Evolutionary conservation across 306 rosid species (phyloP).

Genomic region (Cicer judaicum): DNA sequence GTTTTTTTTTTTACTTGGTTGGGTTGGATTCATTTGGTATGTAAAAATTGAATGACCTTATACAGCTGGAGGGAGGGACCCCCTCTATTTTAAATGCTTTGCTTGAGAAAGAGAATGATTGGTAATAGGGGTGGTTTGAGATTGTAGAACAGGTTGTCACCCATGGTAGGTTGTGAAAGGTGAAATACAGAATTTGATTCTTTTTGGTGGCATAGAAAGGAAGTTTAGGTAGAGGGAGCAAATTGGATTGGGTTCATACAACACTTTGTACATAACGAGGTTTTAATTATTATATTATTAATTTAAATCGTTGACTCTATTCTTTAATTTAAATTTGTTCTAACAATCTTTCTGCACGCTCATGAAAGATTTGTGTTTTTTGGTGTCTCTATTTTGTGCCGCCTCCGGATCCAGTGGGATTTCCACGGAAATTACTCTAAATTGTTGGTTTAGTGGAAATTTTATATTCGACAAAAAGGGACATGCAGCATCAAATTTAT

Average conservation of each 20-base stretch:
- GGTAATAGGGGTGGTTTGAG: conserved; percentile 37
- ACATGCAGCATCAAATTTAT: no score
- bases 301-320: conserved; percentile 53
- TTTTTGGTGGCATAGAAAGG: conserved; percentile 41
- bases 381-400: conserved; percentile 7
- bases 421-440: not conserved
- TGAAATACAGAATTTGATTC: conserved; percentile 35
- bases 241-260: conserved; percentile 46
- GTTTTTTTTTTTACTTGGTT: conserved; percentile 51
- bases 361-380: conserved; percentile 5
- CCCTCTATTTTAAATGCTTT: conserved; percentile 51
- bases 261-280: conserved; percentile 55
- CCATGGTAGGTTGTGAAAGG: conserved; percentile 39
- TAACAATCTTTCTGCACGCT: conserved; percentile 1
- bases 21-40: conserved; percentile 66
- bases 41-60: conserved; percentile 43
- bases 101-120: conserved; percentile 44
- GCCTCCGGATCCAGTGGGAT: not conserved
- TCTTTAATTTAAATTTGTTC: conserved; percentile 28
- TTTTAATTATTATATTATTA: conserved; percentile 36
- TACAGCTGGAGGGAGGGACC: conserved; percentile 36
- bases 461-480: no score
- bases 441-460: not conserved
- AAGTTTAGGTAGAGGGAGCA: conserved; percentile 48
- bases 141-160: conserved; percentile 34